Evolutionary conservation across 371 early-diverging fungal species (phyloP), one percentile per base, ranked within the genome.

Genomic region (Syncephalastrum monosporum): DNA sequence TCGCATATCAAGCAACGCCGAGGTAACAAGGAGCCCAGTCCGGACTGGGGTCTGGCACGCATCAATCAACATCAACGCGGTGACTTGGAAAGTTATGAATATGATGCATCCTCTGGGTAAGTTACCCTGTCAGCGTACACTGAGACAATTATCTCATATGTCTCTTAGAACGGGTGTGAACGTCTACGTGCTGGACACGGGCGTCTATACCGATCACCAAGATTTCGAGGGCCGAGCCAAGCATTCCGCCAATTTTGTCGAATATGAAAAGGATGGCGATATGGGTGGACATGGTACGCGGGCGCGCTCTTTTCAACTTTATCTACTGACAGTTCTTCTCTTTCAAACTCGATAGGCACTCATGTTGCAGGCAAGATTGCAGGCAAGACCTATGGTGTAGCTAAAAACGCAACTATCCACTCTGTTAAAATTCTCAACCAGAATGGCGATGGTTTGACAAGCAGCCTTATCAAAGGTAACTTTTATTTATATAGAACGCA

Each of bases 201-300:
- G 94, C 24, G 75, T 94, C 38, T 81, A 82, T 66, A 64, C 78
- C 42, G 65, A 73, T 3, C 94, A 94, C 59, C 69, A 60, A 1
- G 94, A 94, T 61, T 88, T 94, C 63, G 85, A 81, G 57, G 88
- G 89, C 42, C 77, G 91, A 25, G 94, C 92, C 5, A 50, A 59
- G 15, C 80, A 77, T 78, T 85, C 82, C 23, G 76, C 67, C 43
- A 86, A 77, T 24, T 57, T 72, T 51, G 77, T 84, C 41, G 64
- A 72, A 5, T 17, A 61, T 12, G 77, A 84, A 47, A 77, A 77
- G 47, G 79, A 81, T 55, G 72, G 75, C 19, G 90, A 90, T 67
- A 72, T 71, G 44, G 84, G 87, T 51, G 90, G 90, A 42, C 90
- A 89, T 66, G 87, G 92, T 68, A 93, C 90, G 44, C 13, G 24